Evolutionary conservation across 768 basidiomycete species (phyloP).

Genomic region (Hericium alpestre): DNA sequence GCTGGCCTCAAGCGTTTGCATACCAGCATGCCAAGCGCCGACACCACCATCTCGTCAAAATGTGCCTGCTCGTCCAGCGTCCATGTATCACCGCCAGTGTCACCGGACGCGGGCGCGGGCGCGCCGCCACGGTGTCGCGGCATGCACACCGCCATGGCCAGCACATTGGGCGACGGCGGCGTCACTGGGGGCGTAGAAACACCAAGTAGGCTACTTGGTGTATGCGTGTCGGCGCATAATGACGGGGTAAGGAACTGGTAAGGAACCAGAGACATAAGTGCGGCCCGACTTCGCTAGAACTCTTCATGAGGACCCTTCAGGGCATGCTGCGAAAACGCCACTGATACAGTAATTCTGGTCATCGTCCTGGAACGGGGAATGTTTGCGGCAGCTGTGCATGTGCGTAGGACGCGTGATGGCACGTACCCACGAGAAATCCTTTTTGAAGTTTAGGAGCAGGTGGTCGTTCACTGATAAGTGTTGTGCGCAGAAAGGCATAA

Average conservation of each 20-base stretch:
- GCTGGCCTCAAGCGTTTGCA: background rate
- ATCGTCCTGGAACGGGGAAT: no score
- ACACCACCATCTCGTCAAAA: conserved; percentile 3
- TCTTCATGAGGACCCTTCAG: no score
- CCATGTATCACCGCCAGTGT: background rate
- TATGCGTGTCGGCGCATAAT: background rate
- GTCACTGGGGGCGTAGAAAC: background rate
- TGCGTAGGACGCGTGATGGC: no score
- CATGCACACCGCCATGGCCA: background rate
- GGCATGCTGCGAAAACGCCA: no score
- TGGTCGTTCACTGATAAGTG: no score
- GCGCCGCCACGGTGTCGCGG: background rate
- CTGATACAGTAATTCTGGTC: no score
- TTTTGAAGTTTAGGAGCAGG: no score
- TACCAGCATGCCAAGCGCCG: conserved; percentile 4
- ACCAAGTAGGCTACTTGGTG: background rate
- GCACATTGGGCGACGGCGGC: background rate
- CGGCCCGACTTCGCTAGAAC: no score
- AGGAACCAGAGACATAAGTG: no score
- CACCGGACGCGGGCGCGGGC: background rate
- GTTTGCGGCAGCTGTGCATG: no score
- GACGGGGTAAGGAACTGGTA: background rate
- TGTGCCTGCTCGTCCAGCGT: background rate
- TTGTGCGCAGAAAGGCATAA: no score
- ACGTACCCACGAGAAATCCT: no score